Conservation (phyloP, 2,329 filamentous ascomycete genomes). For the Phyllosticta ampelicida region DNA sequence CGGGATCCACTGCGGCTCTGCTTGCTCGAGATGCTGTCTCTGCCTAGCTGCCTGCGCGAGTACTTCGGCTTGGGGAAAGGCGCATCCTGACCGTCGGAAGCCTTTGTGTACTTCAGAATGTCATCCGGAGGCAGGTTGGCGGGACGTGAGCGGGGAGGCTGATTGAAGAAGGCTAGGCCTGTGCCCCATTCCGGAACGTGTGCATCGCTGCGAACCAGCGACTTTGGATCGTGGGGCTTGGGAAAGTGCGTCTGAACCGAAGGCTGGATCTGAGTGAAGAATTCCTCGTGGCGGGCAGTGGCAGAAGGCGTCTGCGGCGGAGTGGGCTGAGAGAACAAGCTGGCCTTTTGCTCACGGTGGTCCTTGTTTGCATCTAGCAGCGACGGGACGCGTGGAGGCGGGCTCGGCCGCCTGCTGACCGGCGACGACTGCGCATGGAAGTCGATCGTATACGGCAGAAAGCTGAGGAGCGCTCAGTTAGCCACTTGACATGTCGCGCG, state of each 20-base stretch:
- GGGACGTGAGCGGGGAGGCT: constrained; percentile 69
- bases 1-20: constrained; percentile 24
- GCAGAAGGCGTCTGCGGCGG: constrained; percentile 33
- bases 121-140: constrained; percentile 64
- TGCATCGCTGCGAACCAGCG: constrained; percentile 60
- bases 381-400: constrained; percentile 20
- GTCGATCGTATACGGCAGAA: constrained; percentile 84
- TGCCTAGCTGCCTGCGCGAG: constrained; percentile 15
- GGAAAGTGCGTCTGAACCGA: constrained; percentile 45
- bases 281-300: constrained; percentile 29
- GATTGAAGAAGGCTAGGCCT: constrained; percentile 44
- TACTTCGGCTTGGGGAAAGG: constrained; percentile 15
- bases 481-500: background rate
- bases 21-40: constrained; percentile 5
- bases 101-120: constrained; percentile 57
- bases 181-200: constrained; percentile 67
- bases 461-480: constrained; percentile 41
- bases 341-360: constrained; percentile 24
- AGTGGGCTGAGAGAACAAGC: constrained; percentile 28
- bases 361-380: constrained; percentile 37
- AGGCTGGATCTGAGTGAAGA: constrained; percentile 34
- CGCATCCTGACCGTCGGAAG: constrained; percentile 24
- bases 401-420: constrained; percentile 16
- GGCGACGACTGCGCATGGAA: constrained; percentile 55
- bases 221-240: constrained; percentile 36